Percentiles rank a stretch among this genome's conserved stretches.
Evolutionary conservation across 2,329 filamentous ascomycete species (phyloP).

Genomic region (Bertia moriformis): DNA sequence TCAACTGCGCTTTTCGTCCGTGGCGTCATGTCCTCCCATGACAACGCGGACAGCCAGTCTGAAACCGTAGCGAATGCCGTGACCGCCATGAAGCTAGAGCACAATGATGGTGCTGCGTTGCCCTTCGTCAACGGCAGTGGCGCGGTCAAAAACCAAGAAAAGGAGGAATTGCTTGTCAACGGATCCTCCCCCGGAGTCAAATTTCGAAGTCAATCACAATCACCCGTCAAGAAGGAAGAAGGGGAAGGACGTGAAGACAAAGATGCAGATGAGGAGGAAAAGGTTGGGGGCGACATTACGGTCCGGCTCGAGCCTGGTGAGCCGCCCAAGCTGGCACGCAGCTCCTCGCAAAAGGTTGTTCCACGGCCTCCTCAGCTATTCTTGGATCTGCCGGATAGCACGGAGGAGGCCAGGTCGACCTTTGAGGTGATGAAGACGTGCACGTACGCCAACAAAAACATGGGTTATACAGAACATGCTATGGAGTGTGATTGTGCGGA

Average conservation of each 20-base stretch:
- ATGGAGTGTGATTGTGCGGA: conserved; percentile 90
- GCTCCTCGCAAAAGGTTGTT: conserved; percentile 55
- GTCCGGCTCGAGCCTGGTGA: conserved; percentile 34
- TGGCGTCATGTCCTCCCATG: neutral
- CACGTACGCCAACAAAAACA: conserved; percentile 78
- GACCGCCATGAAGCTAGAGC: neutral
- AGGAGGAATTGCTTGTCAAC: neutral
- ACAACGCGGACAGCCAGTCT: neutral
- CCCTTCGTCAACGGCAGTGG: neutral
- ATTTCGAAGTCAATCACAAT: neutral
- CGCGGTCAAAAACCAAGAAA: neutral
- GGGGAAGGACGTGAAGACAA: too few relatives aligned
- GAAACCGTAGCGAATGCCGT: neutral
- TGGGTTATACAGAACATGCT: conserved; percentile 78
- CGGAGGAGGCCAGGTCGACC: conserved; percentile 55
- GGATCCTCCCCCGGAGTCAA: neutral
- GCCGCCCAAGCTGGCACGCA: conserved; percentile 59
- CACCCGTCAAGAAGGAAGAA: neutral
- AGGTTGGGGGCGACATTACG: conserved; percentile 29
- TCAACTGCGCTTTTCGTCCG: neutral
- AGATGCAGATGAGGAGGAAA: conserved; percentile 23
- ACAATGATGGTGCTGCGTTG: neutral
- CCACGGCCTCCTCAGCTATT: conserved; percentile 53
- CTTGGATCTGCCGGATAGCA: conserved; percentile 63
- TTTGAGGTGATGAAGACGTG: conserved; percentile 77